Percentiles rank a stretch among this genome's conserved stretches.
phyloP scores from a whole-genome alignment of 192 early-diverging fungal species.

The Umbelopsis sp. region DNA sequence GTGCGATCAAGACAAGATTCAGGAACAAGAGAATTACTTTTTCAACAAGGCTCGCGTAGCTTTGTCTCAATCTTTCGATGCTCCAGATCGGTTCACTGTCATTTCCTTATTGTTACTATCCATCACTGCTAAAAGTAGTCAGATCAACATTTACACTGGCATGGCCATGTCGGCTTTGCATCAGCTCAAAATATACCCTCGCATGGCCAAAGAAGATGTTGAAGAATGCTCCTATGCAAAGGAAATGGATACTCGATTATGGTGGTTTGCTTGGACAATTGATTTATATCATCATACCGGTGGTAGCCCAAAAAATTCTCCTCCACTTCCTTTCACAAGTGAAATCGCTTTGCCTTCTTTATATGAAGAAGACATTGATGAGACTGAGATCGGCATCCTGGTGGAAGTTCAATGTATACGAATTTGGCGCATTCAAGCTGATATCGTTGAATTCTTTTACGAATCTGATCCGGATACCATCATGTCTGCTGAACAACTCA shows the following conservation, averaged over 20 bases:
- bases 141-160: constrained; percentile 30
- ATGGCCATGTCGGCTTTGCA: constrained; percentile 33
- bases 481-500: constrained; percentile 22
- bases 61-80: constrained; percentile 35
- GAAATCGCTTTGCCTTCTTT: constrained; percentile 28
- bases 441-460: constrained; percentile 26
- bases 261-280: constrained; percentile 41
- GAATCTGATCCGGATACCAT: constrained; percentile 21
- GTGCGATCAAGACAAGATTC: constrained; percentile 24
- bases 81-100: constrained; percentile 34
- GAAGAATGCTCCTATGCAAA: constrained; percentile 29
- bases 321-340: constrained; percentile 6
- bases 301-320: constrained; percentile 26
- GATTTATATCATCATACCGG: constrained; percentile 32
- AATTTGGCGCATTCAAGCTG: constrained; percentile 32
- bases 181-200: constrained; percentile 35
- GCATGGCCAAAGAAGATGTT: constrained; percentile 25
- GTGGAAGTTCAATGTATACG: constrained; percentile 16
- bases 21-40: constrained; percentile 34
- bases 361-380: constrained; percentile 42
- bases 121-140: not conserved
- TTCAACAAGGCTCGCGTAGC: constrained; percentile 36
- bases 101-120: constrained; percentile 30
- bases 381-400: constrained; percentile 28
- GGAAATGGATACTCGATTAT: constrained; percentile 42